These are phyloP conservation scores for Penstemon eatonii DNA, from an alignment of 257 asterid species.

Conservation along the genomic window DNA sequence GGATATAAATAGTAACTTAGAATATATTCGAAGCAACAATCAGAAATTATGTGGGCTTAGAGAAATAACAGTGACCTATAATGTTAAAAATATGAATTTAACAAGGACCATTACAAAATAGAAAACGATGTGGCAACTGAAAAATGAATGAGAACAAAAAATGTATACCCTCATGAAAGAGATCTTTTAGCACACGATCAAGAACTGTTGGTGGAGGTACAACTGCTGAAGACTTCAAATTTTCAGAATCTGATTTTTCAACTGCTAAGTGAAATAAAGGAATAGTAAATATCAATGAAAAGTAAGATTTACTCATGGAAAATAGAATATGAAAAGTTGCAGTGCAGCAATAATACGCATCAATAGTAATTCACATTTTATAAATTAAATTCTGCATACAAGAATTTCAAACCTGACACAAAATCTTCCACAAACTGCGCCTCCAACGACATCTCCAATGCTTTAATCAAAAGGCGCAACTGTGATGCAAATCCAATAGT, in stretches of 20 bases:
- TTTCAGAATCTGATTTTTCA: constrained; percentile 62
- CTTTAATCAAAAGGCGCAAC: constrained; percentile 64
- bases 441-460: constrained; percentile 65
- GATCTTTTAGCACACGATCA: constrained; percentile 90
- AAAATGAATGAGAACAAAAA: constrained; percentile 10
- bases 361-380: constrained; percentile 17
- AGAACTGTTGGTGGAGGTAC: constrained; percentile 94
- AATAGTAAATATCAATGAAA: constrained; percentile 11
- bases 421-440: constrained; percentile 82
- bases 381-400: constrained; percentile 20
- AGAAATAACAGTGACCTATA: constrained; percentile 23
- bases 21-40: constrained; percentile 2
- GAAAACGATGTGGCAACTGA: constrained; percentile 23
- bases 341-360: constrained; percentile 13
- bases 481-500: constrained; percentile 81
- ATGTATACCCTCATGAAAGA: constrained; percentile 66
- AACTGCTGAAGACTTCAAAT: constrained; percentile 66
- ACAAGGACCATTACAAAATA: constrained; percentile 14
- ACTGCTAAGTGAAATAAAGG: constrained; percentile 36
- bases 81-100: background rate
- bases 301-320: background rate
- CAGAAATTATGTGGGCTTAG: constrained; percentile 10
- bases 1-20: background rate
- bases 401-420: constrained; percentile 64
- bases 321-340: constrained; percentile 5